phyloP scores from a whole-genome alignment of 768 basidiomycete species.

The Tulasnella sp. region DNA sequence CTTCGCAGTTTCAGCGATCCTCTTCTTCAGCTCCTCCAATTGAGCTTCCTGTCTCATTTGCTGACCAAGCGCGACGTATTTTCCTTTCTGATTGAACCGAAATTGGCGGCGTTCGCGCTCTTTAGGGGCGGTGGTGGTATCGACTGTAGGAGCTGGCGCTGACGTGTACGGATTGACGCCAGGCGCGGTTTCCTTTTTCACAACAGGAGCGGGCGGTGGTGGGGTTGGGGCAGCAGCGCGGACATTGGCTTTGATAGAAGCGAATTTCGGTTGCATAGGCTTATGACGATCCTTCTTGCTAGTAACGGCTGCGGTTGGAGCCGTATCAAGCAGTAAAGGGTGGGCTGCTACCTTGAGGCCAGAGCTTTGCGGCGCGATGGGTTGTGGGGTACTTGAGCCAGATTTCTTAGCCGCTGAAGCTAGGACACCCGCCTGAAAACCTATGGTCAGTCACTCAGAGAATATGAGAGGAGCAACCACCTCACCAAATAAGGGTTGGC shows the following conservation, averaged over 20 bases:
- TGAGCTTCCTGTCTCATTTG: constrained; percentile 55
- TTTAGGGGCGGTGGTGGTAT: constrained; percentile 50
- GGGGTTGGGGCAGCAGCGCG: constrained; percentile 64
- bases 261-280: constrained; percentile 99
- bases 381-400: constrained; percentile 44
- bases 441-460: not conserved
- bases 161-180: constrained; percentile 76
- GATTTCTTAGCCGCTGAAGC: constrained; percentile 53
- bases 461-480: constrained; percentile 13
- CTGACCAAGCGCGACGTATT: constrained; percentile 53
- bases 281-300: constrained; percentile 91
- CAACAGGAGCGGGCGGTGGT: constrained; percentile 38
- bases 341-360: constrained; percentile 90
- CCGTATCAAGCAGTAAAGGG: constrained; percentile 71
- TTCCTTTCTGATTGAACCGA: constrained; percentile 89
- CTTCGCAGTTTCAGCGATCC: constrained; percentile 86
- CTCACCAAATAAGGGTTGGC: constrained; percentile 86
- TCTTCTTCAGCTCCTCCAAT: constrained; percentile 85
- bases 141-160: constrained; percentile 34
- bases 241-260: constrained; percentile 86
- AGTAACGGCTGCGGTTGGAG: constrained; percentile 52
- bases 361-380: constrained; percentile 66
- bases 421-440: constrained; percentile 48
- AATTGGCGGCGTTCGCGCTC: constrained; percentile 68
- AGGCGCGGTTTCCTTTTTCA: constrained; percentile 38